These are phyloP conservation scores for Dillenia turbinata DNA, from an alignment of 164 flowering plant species.

Conservation along the genomic window DNA sequence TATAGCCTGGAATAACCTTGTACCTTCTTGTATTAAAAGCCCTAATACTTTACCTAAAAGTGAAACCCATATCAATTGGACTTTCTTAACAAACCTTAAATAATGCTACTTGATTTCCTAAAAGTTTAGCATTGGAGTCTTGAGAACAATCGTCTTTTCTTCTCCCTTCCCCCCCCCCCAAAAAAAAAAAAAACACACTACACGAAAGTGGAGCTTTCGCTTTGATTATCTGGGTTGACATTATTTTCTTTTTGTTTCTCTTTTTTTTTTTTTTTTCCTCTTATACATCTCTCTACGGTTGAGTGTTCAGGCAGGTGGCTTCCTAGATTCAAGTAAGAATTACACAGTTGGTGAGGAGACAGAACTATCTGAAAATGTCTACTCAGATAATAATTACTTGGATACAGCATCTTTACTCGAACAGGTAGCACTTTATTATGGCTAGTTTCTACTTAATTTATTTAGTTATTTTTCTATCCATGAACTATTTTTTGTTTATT, in stretches of 20 bases:
- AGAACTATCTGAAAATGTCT: slow-evolving; percentile 69
- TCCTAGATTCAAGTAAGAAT: slow-evolving; percentile 73
- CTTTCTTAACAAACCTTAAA: too few relatives aligned
- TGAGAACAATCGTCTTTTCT: too few relatives aligned
- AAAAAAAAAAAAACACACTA: too few relatives aligned
- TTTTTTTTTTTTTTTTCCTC: slow-evolving; percentile 8
- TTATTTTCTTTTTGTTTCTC: too few relatives aligned
- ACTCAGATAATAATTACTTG: slow-evolving; percentile 42
- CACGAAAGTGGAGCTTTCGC: too few relatives aligned
- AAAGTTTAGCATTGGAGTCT: too few relatives aligned
- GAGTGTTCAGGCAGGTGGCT: slow-evolving; percentile 73
- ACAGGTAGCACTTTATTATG: slow-evolving; percentile 37
- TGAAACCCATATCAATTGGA: too few relatives aligned
- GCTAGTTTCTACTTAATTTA: neutral
- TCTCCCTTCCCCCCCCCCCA: too few relatives aligned
- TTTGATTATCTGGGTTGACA: neutral
- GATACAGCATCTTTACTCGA: slow-evolving; percentile 83
- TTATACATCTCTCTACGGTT: neutral
- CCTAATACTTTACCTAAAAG: too few relatives aligned
- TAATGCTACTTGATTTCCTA: too few relatives aligned
- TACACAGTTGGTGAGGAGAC: slow-evolving; percentile 59
- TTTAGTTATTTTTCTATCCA: neutral
- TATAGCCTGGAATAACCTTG: too few relatives aligned
- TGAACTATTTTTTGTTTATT: slow-evolving; percentile 5
- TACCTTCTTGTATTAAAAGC: too few relatives aligned